A percentile compares a stretch with the other conserved stretches of the same genome.
Conservation (phyloP, 2,329 filamentous ascomycete genomes). For the Hypoxylon sp. region DNA sequence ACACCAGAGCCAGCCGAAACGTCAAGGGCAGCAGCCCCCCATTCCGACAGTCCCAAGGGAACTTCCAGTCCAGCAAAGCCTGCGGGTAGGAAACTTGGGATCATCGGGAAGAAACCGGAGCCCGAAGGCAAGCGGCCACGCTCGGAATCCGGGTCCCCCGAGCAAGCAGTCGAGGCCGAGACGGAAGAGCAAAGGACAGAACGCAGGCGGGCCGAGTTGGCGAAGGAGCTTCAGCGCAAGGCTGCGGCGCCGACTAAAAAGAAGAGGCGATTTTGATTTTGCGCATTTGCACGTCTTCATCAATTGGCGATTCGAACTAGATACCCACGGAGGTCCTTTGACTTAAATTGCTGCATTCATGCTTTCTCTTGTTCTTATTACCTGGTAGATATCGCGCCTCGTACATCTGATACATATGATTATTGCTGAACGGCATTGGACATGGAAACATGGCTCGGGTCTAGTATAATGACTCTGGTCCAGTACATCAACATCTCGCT, state of each 20-base stretch:
- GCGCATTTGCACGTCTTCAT: not conserved
- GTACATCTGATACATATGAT: not conserved
- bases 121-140: slow-evolving; percentile 30
- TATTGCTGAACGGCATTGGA: not conserved
- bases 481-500: too few relatives aligned
- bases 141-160: slow-evolving; percentile 19
- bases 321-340: slow-evolving; percentile 21
- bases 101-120: slow-evolving; percentile 37
- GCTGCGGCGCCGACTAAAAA: slow-evolving; percentile 61
- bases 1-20: slow-evolving; percentile 14
- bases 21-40: not conserved
- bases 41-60: slow-evolving; percentile 8
- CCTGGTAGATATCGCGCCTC: not conserved
- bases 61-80: slow-evolving; percentile 27
- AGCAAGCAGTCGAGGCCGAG: slow-evolving; percentile 34
- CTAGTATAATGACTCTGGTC: not conserved
- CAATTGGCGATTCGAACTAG: slow-evolving; percentile 7
- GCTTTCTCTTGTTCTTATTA: not conserved
- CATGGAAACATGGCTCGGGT: not conserved
- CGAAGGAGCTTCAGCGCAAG: slow-evolving; percentile 59
- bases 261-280: slow-evolving; percentile 61
- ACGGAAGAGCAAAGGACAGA: slow-evolving; percentile 52
- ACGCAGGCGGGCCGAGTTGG: slow-evolving; percentile 59
- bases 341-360: slow-evolving; percentile 4
- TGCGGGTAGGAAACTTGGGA: slow-evolving; percentile 35